Base-by-base conservation (phyloP, 2,329 filamentous ascomycete species). In the Scedosporium minutisporum region DNA sequence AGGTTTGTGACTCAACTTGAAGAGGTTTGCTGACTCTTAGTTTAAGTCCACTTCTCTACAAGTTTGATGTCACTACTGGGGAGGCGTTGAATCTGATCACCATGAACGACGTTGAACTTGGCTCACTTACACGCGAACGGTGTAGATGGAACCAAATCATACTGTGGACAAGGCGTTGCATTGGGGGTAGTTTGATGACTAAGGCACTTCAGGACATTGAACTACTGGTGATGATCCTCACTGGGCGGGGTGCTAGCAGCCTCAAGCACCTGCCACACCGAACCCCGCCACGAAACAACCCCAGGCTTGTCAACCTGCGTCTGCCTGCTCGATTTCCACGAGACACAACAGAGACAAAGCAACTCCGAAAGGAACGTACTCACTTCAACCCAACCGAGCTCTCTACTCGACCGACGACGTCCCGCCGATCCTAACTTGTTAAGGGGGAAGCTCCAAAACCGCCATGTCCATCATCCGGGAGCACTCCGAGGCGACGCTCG, bases 401-500 rank as follows among this genome's bases (percentile, higher is more conserved):
- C 33, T 18, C n/a, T 18, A 18, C 33, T 23, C 7, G 51, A 10
- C 44, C 44, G 6, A 38, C n/a, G 16, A 23, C 44, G 0, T 23
- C 33, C 2, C 4, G 2, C 44, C 42, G 3, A 27, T 29, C 29
- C 38, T 21, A 29, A 16, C 21, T 6, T 33, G 29, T 9, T 33
- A 33, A 33, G 6, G 44, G 44, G 16, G n/a, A 57, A 23, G 33
- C 33, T 27, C 21, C 27, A 41, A 6, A 16, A 16, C 21, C 27
- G 16, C 27, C 29, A 87, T 88, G 85, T 88, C 85, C 61, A 86
- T 88, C 71, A 87, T 87, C 68, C 85, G 87, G 72, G 83, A 87
- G 73, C 82, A 86, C 75, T 84, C 81, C 60, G 76, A 78, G 64
- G 81, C 82, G 63, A 80, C 84, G 68, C 80, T 88, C 62, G 78